phyloP scores from a whole-genome alignment of 495 filamentous ascomycete species.

The Talaromyces liani region DNA sequence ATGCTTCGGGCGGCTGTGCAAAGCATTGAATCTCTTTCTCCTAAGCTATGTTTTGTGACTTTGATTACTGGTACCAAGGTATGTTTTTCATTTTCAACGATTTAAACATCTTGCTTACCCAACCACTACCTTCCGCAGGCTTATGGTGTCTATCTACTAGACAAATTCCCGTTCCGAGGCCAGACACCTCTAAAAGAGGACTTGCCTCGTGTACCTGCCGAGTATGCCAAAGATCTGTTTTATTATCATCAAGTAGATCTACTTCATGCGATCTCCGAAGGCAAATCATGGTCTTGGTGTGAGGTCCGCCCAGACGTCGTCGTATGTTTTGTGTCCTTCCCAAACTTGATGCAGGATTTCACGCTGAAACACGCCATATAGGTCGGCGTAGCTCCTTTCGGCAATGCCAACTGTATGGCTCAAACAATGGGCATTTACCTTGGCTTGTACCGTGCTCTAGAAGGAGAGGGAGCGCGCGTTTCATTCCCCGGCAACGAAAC shows the following conservation, averaged over 20 bases:
- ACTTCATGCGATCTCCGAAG: constrained; percentile 12
- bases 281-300: constrained; percentile 23
- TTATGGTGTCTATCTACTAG: constrained; percentile 17
- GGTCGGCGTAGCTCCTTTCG: constrained; percentile 22
- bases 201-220: constrained; percentile 14
- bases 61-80: constrained; percentile 15
- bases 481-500: constrained; percentile 16
- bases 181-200: constrained; percentile 20
- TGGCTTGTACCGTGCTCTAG: constrained; percentile 16
- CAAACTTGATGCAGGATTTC: neutral
- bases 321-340: neutral
- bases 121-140: constrained; percentile 11
- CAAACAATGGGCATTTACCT: constrained; percentile 25
- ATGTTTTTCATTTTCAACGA: neutral
- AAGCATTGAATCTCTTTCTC: constrained; percentile 8
- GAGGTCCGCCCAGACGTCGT: constrained; percentile 24
- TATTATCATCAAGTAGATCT: constrained; percentile 20
- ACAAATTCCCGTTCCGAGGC: constrained; percentile 19
- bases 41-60: constrained; percentile 11
- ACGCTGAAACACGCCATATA: neutral
- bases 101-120: constrained; percentile 16
- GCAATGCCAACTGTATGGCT: constrained; percentile 17
- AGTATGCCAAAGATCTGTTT: constrained; percentile 15
- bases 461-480: constrained; percentile 15
- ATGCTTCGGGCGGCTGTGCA: constrained; percentile 12